Percentiles rank a stretch among this genome's conserved stretches.
These are phyloP conservation scores for Phytomonas sp. DNA, from an alignment of 208 protist species.

Conservation along the genomic window DNA sequence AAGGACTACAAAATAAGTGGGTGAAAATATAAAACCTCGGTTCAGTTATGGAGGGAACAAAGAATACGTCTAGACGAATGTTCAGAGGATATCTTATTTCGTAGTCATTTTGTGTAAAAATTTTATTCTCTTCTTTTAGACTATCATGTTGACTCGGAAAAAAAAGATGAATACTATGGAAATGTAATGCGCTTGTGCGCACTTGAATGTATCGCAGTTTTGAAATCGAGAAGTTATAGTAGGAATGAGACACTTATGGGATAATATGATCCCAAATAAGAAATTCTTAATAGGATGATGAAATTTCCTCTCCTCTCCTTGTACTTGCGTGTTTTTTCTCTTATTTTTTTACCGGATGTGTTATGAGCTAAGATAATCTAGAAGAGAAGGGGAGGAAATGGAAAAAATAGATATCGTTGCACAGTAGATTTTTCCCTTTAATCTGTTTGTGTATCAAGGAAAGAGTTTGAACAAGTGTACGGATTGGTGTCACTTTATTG, in stretches of 20 bases:
- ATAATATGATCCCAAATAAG: neutral
- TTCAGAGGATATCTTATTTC: neutral
- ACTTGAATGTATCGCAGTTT: neutral
- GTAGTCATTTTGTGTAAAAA: neutral
- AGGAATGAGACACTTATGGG: neutral
- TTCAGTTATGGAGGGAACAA: constrained; percentile 2
- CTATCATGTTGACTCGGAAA: neutral
- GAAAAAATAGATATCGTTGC: neutral
- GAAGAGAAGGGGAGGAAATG: neutral
- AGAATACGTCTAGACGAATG: neutral
- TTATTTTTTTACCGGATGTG: neutral
- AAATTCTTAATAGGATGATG: no score
- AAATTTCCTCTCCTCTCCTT: neutral
- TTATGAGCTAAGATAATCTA: neutral
- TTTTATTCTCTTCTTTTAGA: neutral
- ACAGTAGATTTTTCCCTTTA: neutral
- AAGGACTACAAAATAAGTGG: neutral
- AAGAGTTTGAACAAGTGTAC: neutral
- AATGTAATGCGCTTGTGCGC: neutral
- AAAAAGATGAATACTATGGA: neutral
- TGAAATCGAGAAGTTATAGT: neutral
- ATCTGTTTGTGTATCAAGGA: neutral
- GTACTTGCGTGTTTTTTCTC: neutral
- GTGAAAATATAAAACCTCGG: neutral
- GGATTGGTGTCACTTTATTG: neutral